Conservation (phyloP, 805 yeast species). For the Hanseniaspora guilliermondii region DNA sequence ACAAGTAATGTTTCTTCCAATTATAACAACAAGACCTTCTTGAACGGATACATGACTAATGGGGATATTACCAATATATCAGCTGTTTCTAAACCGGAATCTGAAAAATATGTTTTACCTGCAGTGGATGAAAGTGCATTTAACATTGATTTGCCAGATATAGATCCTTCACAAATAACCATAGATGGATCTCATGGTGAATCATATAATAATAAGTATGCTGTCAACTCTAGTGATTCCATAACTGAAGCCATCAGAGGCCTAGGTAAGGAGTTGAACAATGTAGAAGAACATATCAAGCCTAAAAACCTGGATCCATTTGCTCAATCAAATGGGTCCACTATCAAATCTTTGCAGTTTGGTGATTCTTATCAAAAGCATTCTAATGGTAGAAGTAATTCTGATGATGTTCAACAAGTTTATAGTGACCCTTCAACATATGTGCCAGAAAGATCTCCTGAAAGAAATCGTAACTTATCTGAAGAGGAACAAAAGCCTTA, state of each 20-base stretch:
- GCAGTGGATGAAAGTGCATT: constrained; percentile 11
- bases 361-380: background rate
- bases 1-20: background rate
- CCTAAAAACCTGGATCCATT: background rate
- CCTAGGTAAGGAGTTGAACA: background rate
- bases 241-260: constrained; percentile 7
- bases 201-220: background rate
- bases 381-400: background rate
- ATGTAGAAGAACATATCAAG: constrained; percentile 4
- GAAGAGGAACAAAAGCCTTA: background rate
- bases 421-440: background rate
- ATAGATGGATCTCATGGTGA: constrained; percentile 1
- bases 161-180: constrained; percentile 13
- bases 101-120: constrained; percentile 4
- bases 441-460: constrained; percentile 11
- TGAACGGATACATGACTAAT: constrained; percentile 11
- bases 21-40: constrained; percentile 8
- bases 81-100: background rate
- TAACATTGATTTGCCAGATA: constrained; percentile 12
- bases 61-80: constrained; percentile 3
- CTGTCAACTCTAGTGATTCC: background rate
- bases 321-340: background rate
- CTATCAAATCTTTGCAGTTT: constrained; percentile 7
- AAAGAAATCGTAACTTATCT: background rate
- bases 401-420: background rate